A percentile compares a stretch with the other conserved stretches of the same genome.
Conservation (phyloP, 1,284 basidiomycete genomes). For the Phellopilus nigrolimitatus region DNA sequence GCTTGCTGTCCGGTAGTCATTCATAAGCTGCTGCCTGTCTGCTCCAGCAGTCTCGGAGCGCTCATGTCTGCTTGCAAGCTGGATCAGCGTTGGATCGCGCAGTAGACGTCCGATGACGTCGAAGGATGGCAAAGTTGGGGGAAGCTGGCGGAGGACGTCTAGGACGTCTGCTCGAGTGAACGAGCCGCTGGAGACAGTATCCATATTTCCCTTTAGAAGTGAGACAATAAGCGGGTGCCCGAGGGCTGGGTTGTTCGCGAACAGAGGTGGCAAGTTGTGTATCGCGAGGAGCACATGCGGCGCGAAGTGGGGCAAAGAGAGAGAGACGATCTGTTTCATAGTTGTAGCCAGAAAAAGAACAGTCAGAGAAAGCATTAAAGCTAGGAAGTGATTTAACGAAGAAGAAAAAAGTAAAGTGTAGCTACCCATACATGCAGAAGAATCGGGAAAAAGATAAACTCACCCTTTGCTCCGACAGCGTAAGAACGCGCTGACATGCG, state of each 20-base stretch:
- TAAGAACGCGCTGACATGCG: constrained; percentile 63
- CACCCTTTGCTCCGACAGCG: constrained; percentile 68
- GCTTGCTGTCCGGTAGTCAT: no score
- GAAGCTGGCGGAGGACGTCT: constrained; percentile 52
- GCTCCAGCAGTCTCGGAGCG: constrained; percentile 28
- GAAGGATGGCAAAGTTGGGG: constrained; percentile 66
- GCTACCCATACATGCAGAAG: not conserved
- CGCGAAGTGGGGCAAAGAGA: constrained; percentile 37
- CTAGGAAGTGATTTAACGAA: not conserved
- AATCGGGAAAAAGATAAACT: constrained; percentile 22
- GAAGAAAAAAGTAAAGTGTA: no score
- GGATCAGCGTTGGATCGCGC: constrained; percentile 48
- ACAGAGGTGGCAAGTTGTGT: constrained; percentile 57
- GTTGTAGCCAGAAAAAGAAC: not conserved
- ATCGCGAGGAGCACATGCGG: constrained; percentile 59
- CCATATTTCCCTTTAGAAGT: constrained; percentile 35
- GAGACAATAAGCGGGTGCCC: constrained; percentile 59
- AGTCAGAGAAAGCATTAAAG: not conserved
- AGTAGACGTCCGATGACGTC: constrained; percentile 65
- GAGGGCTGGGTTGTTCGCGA: constrained; percentile 61
- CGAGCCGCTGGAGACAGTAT: constrained; percentile 35
- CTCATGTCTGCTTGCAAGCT: constrained; percentile 1
- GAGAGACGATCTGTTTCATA: constrained; percentile 22
- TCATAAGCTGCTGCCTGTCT: constrained; percentile 22
- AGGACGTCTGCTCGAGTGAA: constrained; percentile 41